A percentile compares a stretch with the other conserved stretches of the same genome.
Evolutionary conservation across 192 early-diverging fungal genomes (phyloP).

Genomic region (Coemansia sp.): DNA sequence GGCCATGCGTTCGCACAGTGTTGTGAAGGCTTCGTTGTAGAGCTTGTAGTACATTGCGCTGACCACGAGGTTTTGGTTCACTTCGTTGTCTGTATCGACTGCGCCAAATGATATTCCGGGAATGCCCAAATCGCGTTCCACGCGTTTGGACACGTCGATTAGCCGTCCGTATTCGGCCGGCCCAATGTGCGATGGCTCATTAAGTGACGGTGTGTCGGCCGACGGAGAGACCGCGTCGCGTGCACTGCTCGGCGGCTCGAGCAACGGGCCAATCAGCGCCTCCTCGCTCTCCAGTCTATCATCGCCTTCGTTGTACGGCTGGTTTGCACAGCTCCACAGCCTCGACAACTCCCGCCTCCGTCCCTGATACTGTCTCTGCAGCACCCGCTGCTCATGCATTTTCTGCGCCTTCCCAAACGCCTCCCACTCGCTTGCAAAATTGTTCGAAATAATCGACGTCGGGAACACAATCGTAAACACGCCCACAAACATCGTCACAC

Average conservation of each 20-base stretch:
- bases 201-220: neutral
- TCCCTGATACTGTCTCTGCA: conserved; percentile 28
- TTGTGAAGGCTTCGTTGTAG: conserved; percentile 41
- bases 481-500: conserved; percentile 56
- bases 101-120: conserved; percentile 24
- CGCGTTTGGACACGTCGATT: conserved; percentile 24
- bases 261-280: neutral
- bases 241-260: neutral
- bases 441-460: conserved; percentile 59
- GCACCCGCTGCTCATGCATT: conserved; percentile 26
- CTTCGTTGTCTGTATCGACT: conserved; percentile 16
- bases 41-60: conserved; percentile 51
- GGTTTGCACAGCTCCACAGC: conserved; percentile 32
- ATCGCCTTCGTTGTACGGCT: conserved; percentile 5
- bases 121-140: conserved; percentile 42
- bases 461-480: conserved; percentile 59
- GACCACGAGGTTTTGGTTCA: conserved; percentile 43
- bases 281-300: conserved; percentile 5
- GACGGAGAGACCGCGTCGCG: neutral
- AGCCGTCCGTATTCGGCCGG: conserved; percentile 38
- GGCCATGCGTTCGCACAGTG: conserved; percentile 44
- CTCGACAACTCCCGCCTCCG: conserved; percentile 20
- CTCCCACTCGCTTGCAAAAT: conserved; percentile 57
- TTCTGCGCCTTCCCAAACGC: conserved; percentile 48
- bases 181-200: conserved; percentile 17